Evolutionary conservation across 2,329 filamentous ascomycete species (phyloP), one percentile per base, ranked within the genome.

Genomic region (Beauveria sp.): DNA sequence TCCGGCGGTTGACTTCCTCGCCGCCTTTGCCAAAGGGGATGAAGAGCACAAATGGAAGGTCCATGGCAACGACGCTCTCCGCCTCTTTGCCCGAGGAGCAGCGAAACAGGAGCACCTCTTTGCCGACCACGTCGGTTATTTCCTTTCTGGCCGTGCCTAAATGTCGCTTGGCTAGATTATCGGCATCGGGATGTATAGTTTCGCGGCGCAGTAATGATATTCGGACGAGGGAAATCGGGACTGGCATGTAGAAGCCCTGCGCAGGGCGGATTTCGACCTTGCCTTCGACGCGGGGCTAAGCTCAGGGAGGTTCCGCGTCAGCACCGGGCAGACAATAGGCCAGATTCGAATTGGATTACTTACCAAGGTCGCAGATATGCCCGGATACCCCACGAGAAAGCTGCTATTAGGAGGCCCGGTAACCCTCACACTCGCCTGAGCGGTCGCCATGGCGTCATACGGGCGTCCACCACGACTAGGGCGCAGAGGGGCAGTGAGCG

Each of bases 401-500:
- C 90, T 95, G 78, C 91, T 95, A 78, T 99, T 99, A 69, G 95
- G 93, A 73, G 93, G 93, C 73, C 95, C 95, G 68, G 92, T 96
- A 78, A 99, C 92, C 83, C 95, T 89, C 79, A 99, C 95, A 76
- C 70, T 75, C 65, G 74, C 74, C 62, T 72, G 70, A 63, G 66
- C 68, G n/a, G 69, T 64, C 58, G 72, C 70, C 70, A 74, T 73
- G 68, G 61, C 70, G 68, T 54, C 63, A 65, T 57, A 24, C 90
- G 90, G 74, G 90, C 89, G 76, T 88, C 84, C 80, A 87, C 61
- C 51, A 63, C 42, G 57, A 56, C 61, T 43, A 14, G 38, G 45
- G 55, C 55, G 49, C 40, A 55, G 49, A 49, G 34, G 55, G 42
- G 49, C 26, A 28, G 49, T 40, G 28, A 40, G 49, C 40, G 42